These are phyloP conservation scores for Hyaloperonospora arabidopsidis DNA, from an alignment of 352 stramenopile genomes.

Conservation along the genomic window DNA sequence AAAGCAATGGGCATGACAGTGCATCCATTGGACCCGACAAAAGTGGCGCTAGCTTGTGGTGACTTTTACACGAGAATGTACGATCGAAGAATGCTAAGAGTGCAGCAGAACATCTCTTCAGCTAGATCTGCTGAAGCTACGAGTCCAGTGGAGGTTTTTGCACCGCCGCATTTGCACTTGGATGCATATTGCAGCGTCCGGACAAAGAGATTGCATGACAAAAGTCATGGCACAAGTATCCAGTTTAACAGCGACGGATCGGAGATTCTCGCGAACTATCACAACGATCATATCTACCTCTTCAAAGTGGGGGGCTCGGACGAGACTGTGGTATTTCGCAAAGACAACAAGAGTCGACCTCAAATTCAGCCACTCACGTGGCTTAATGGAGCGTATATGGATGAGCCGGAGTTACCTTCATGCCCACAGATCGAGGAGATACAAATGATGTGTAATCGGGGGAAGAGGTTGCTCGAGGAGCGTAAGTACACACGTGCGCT, in stretches of 20 bases:
- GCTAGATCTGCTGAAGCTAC: conserved; percentile 29
- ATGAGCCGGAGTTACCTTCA: conserved; percentile 22
- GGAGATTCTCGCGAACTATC: conserved; percentile 72
- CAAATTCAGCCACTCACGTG: conserved; percentile 21
- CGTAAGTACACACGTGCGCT: conserved; percentile 34
- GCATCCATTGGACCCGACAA: conserved; percentile 65
- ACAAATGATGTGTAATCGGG: conserved; percentile 21
- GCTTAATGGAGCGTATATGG: conserved; percentile 39
- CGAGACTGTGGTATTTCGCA: conserved; percentile 22
- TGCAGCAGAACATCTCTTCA: conserved; percentile 29
- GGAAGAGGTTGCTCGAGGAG: conserved; percentile 12
- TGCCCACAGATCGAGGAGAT: conserved; percentile 22
- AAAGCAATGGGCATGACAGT: conserved; percentile 65
- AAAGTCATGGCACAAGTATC: conserved; percentile 71
- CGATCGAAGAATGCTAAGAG: conserved; percentile 66
- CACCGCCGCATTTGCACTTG: conserved; percentile 68
- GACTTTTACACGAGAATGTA: conserved; percentile 77
- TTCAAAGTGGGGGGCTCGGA: conserved; percentile 42
- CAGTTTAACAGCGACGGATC: conserved; percentile 65
- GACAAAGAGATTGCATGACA: conserved; percentile 38
- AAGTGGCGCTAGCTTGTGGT: conserved; percentile 62
- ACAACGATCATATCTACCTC: conserved; percentile 82
- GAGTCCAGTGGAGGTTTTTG: conserved; percentile 53
- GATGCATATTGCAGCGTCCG: conserved; percentile 39
- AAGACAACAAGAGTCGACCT: conserved; percentile 23